These are phyloP conservation scores for Peniophora sp. DNA, from an alignment of 1,284 basidiomycete species.

Conservation along the genomic window DNA sequence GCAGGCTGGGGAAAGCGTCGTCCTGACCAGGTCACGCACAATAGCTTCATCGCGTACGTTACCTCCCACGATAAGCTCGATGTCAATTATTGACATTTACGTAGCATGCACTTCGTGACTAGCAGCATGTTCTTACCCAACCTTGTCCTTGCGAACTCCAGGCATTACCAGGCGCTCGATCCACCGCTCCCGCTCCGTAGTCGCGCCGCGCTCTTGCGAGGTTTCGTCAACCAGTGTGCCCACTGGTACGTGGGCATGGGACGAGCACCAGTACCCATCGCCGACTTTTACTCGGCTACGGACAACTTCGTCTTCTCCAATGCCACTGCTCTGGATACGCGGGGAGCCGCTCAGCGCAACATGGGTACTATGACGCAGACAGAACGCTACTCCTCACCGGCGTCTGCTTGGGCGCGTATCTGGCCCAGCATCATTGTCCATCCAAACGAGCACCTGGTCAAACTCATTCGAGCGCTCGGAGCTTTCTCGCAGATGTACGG, in stretches of 20 bases:
- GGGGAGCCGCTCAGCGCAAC: conserved; percentile 20
- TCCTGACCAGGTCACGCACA: conserved; percentile 22
- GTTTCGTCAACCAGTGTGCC: conserved; percentile 29
- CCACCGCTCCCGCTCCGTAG: conserved; percentile 18
- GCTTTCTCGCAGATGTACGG: conserved; percentile 48
- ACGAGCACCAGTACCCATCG: conserved; percentile 26
- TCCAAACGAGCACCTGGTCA: conserved; percentile 57
- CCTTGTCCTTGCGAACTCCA: conserved; percentile 17
- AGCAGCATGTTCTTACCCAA: conserved; percentile 35
- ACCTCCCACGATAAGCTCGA: not conserved
- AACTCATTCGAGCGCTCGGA: conserved; percentile 48
- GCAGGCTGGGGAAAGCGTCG: conserved; percentile 26
- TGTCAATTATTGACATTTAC: not conserved
- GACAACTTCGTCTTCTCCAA: conserved; percentile 11
- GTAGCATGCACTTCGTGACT: conserved; percentile 38
- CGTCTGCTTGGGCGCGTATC: conserved; percentile 49
- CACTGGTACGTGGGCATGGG: conserved; percentile 31
- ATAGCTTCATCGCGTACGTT: conserved; percentile 30
- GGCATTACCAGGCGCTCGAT: conserved; percentile 7
- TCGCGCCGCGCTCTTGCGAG: conserved; percentile 24
- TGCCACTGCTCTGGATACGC: conserved; percentile 10
- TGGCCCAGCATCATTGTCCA: conserved; percentile 40
- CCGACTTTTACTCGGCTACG: conserved; percentile 24
- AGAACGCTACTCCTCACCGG: conserved; percentile 22
- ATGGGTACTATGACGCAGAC: conserved; percentile 24